Conservation (phyloP, 352 stramenopile genomes). For the Globisporangium nagaii region DNA sequence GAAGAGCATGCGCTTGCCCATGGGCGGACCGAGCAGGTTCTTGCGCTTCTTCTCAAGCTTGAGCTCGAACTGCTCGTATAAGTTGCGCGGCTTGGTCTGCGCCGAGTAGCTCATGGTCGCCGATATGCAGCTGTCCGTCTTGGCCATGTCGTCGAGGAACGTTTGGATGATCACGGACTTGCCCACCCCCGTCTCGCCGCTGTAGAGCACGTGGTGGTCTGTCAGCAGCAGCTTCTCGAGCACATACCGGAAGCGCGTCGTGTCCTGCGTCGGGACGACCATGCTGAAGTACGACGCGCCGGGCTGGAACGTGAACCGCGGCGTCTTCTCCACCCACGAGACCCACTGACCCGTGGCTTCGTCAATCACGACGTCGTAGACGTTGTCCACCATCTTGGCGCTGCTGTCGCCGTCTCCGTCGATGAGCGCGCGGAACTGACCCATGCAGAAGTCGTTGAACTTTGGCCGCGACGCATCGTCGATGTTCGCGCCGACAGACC, state of each 20-base stretch:
- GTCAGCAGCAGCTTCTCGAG: slow-evolving; percentile 85
- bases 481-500: slow-evolving; percentile 86
- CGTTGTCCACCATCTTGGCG: slow-evolving; percentile 45
- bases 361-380: slow-evolving; percentile 85
- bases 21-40: slow-evolving; percentile 66
- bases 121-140: slow-evolving; percentile 73
- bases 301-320: slow-evolving; percentile 82
- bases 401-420: slow-evolving; percentile 31
- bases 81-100: slow-evolving; percentile 81
- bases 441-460: slow-evolving; percentile 88
- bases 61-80: slow-evolving; percentile 81
- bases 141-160: slow-evolving; percentile 87
- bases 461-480: slow-evolving; percentile 69
- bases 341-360: slow-evolving; percentile 65
- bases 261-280: slow-evolving; percentile 93
- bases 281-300: slow-evolving; percentile 92
- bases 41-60: slow-evolving; percentile 84
- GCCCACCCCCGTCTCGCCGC: slow-evolving; percentile 90
- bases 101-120: slow-evolving; percentile 89
- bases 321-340: slow-evolving; percentile 87
- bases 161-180: slow-evolving; percentile 91
- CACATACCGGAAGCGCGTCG: slow-evolving; percentile 91
- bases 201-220: slow-evolving; percentile 85
- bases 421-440: slow-evolving; percentile 55
- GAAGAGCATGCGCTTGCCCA: slow-evolving; percentile 80